A percentile compares a stretch with the other conserved stretches of the same genome.
Evolutionary conservation across 1,284 basidiomycete species (phyloP).

Genomic region (Leccinum pallidistipes): DNA sequence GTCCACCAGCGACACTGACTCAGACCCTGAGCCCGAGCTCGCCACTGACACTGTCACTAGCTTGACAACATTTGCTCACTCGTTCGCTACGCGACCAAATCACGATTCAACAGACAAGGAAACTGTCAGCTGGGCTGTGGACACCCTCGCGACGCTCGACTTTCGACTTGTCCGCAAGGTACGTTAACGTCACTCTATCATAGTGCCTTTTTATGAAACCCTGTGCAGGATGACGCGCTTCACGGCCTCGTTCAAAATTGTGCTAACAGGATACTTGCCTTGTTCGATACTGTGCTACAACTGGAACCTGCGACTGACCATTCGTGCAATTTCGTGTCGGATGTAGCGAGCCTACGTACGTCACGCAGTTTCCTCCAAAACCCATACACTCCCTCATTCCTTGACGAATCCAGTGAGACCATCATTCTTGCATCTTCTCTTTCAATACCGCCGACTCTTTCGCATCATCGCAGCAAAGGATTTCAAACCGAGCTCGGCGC

Average conservation of each 20-base stretch:
- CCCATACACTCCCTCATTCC: conserved; percentile 6
- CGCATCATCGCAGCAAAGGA: conserved; percentile 42
- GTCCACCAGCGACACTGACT: conserved; percentile 43
- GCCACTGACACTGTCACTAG: conserved; percentile 14
- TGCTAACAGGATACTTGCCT: conserved; percentile 37
- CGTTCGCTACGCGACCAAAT: conserved; percentile 15
- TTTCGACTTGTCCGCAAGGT: conserved; percentile 34
- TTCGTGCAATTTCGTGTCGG: conserved; percentile 16
- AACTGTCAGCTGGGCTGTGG: conserved; percentile 27
- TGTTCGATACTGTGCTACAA: conserved; percentile 34
- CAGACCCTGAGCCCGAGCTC: conserved; percentile 36
- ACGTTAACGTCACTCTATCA: background rate
- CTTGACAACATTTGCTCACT: conserved; percentile 19
- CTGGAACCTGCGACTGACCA: conserved; percentile 1
- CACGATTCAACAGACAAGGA: background rate
- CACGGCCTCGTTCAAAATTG: conserved; percentile 38
- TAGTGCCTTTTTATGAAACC: background rate
- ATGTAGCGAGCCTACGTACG: conserved; percentile 30
- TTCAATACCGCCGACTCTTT: conserved; percentile 50
- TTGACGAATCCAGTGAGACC: conserved; percentile 22
- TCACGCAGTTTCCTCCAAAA: background rate
- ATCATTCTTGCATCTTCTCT: conserved; percentile 41
- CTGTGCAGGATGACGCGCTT: conserved; percentile 34
- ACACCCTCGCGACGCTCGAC: conserved; percentile 29
- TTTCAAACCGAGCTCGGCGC: conserved; percentile 15